Conservation (phyloP, 257 asterid genomes). For the Lavandula angustifolia region DNA sequence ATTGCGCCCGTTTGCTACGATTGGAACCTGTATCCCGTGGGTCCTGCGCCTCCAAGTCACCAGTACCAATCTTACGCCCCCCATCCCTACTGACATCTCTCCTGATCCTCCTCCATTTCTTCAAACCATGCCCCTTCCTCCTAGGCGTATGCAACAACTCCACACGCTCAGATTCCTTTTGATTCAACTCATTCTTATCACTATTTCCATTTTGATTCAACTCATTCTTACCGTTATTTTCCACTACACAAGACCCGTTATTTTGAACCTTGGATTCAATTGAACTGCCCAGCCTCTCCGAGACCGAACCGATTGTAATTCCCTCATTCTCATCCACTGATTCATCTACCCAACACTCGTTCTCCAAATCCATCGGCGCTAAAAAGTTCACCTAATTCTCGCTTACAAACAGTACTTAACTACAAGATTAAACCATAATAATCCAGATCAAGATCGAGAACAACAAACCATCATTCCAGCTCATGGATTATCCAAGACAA, state of each 20-base stretch:
- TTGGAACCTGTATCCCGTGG: slow-evolving; percentile 31
- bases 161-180: slow-evolving; percentile 14
- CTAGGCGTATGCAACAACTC: slow-evolving; percentile 21
- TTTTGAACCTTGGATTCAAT: slow-evolving; percentile 37
- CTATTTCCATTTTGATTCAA: slow-evolving; percentile 27
- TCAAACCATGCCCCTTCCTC: slow-evolving; percentile 60
- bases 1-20: slow-evolving; percentile 41
- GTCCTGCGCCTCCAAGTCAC: slow-evolving; percentile 40
- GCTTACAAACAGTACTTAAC: not conserved
- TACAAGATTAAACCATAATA: slow-evolving; percentile 16
- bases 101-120: slow-evolving; percentile 79
- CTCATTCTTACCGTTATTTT: slow-evolving; percentile 26
- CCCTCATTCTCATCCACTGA: slow-evolving; percentile 53
- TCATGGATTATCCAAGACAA: slow-evolving; percentile 31
- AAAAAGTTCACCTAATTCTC: slow-evolving; percentile 19
- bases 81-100: slow-evolving; percentile 53
- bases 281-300: slow-evolving; percentile 29
- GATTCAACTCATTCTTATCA: slow-evolving; percentile 32
- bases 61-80: slow-evolving; percentile 34
- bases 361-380: slow-evolving; percentile 50
- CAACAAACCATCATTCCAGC: slow-evolving; percentile 63
- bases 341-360: slow-evolving; percentile 45
- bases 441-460: slow-evolving; percentile 74
- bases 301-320: slow-evolving; percentile 26
- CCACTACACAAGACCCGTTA: slow-evolving; percentile 40